Base-by-base conservation (phyloP, 2,329 filamentous ascomycete genomes). In the Arthrobotrys megalospora region DNA sequence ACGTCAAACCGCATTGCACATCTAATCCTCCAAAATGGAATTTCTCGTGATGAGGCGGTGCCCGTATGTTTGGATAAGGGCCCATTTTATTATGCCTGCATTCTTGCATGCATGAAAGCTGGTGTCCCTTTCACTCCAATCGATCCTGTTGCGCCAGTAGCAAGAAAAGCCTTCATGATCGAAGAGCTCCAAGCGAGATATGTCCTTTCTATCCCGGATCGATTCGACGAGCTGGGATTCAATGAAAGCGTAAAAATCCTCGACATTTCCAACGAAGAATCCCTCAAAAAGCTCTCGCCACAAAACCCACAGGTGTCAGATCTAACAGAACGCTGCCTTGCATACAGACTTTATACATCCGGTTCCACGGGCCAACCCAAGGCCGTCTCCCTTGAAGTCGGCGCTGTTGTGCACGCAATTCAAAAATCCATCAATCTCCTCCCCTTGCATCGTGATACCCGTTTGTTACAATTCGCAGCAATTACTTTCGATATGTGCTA, bases 341-440 rank as follows among this genome's bases (percentile, higher is more conserved):
- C 85, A 12, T 86, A 86, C 79, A 84, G 85, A 43, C 80, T 86
- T 0, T 86, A 86, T 64, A 86, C 85, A 2, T 86, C 85, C 28
- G 85, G 81, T 4, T 86, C 85, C 0, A 86, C 85, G 24, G 85
- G 85, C 14, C 73, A 83, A 28, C 85, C 85, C 0, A 86, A 86
- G 80, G 85, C 85, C 10, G 85, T 86, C 41, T 84, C 83, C 60
- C 81, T 86, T 66, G 85, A 86, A 69, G 85, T 86, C 64, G 81
- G 81, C 47, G 82, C 84, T 62, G 84, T 85, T 6, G 80, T 85
- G 0, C 85, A 86, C 45, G 86, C 85, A 0, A 83, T 86, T 43
- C 82, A 83, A 48, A 84, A 83, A 58, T 85, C 85, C 1, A 81
- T 82, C 65, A 68, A 80, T 1, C 67, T 85, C 6, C 81, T 86